These are phyloP conservation scores for Rachicladosporium sp. DNA, from an alignment of 2,329 filamentous ascomycete genomes.

Conservation along the genomic window DNA sequence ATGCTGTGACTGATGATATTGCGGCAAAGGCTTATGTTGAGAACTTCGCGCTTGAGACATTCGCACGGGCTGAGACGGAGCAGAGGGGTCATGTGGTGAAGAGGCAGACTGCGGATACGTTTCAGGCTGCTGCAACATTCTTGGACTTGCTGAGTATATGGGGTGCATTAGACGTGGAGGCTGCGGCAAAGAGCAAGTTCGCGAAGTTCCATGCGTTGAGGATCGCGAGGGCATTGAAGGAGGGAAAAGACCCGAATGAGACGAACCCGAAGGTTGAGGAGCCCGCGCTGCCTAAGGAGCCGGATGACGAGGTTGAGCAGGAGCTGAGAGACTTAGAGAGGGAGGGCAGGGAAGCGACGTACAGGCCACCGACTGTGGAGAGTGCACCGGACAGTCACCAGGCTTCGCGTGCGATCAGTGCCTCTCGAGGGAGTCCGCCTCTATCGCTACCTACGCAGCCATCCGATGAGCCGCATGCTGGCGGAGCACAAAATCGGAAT, in stretches of 20 bases:
- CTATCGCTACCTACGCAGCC: conserved; percentile 34
- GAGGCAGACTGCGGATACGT: conserved; percentile 86
- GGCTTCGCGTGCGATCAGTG: conserved; percentile 22
- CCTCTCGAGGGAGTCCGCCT: conserved; percentile 19
- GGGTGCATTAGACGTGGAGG: conserved; percentile 62
- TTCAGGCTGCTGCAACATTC: conserved; percentile 84
- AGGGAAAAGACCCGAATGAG: conserved; percentile 82
- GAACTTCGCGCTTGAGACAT: conserved; percentile 82
- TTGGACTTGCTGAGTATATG: conserved; percentile 80
- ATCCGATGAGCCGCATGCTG: conserved; percentile 1
- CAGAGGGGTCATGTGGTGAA: conserved; percentile 53
- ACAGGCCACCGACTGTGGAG: conserved; percentile 44
- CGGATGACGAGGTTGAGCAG: conserved; percentile 15
- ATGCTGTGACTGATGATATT: conserved; percentile 72
- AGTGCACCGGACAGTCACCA: conserved; percentile 47
- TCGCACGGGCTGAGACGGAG: conserved; percentile 70
- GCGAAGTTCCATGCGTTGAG: conserved; percentile 91
- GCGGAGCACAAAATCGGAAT: no score
- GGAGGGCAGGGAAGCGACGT: conserved; percentile 8
- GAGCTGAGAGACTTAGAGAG: conserved; percentile 17
- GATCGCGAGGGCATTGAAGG: conserved; percentile 81
- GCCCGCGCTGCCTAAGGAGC: conserved; percentile 6
- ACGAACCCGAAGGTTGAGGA: conserved; percentile 63
- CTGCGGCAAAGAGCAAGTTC: conserved; percentile 79
- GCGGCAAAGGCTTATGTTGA: conserved; percentile 87